Conservation (phyloP, 441 rosid species). For the Pelargonium myrrhifolium region DNA sequence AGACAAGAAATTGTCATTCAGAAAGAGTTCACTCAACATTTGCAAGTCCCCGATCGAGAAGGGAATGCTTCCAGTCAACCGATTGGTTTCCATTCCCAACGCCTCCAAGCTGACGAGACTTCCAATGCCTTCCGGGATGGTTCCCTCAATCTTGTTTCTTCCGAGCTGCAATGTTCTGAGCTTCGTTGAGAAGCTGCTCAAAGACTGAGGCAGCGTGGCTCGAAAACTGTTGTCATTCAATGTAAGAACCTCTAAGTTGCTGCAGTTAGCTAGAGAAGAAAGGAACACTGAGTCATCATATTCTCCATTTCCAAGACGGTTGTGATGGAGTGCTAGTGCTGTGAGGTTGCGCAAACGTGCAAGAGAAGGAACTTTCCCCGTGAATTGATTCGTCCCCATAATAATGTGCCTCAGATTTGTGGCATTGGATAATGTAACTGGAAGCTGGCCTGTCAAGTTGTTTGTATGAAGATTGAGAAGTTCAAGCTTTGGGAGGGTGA, state of each 20-base stretch:
- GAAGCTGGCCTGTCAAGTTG: no score
- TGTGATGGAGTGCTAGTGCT: background rate
- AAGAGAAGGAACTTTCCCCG: constrained; percentile 12
- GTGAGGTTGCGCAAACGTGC: background rate
- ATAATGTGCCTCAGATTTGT: no score
- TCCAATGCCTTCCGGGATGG: constrained; percentile 8
- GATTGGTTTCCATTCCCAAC: background rate
- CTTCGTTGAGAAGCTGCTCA: constrained; percentile 19
- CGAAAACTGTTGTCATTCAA: background rate
- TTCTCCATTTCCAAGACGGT: constrained; percentile 18
- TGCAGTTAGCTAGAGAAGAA: constrained; percentile 18
- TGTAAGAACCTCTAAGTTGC: background rate
- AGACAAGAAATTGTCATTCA: background rate
- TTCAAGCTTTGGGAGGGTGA: background rate
- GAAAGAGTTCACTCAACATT: background rate
- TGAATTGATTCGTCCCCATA: background rate
- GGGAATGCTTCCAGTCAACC: background rate
- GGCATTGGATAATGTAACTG: no score
- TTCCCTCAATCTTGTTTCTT: constrained; percentile 9
- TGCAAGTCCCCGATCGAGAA: background rate
- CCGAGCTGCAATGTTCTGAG: background rate
- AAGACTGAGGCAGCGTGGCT: constrained; percentile 19
- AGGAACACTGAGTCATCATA: constrained; percentile 19
- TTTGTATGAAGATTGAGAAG: background rate
- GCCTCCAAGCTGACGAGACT: constrained; percentile 8